Base-by-base conservation (phyloP, 2,329 filamentous ascomycete species). In the Diplodia scrobiculata region DNA sequence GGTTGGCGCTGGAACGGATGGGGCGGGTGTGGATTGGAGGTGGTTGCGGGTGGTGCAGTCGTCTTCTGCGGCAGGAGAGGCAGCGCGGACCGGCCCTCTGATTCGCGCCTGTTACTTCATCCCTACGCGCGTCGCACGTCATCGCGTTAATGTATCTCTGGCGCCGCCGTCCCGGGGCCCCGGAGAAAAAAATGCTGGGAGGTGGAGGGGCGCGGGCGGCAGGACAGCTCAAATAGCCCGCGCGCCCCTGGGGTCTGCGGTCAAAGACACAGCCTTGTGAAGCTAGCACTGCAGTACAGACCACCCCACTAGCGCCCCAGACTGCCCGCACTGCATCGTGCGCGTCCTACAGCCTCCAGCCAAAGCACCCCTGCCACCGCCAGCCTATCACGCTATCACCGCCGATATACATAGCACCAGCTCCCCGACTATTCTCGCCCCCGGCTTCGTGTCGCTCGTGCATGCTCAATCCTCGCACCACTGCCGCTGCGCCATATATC, bases 201-300 rank as follows among this genome's bases (percentile, higher is more conserved):
- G 32, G n/a, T 14, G 36, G 25, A 58, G 34, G 53, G 34, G 53
- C 34, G 38, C 38, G 38, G 53, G 34, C 34, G 34, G 41, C 41
- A 45, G 54, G 34, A 2, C 9, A 41, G 55, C 45, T 62, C 58
- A 62, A 62, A 62, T 50, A 50, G 41, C 17, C 25, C 10, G 19
- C 54, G 32, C 13, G 38, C 4, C 45, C 17, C 58, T 50, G 21
- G n/a, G 25, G 7, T 5, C 14, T 7, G 45, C 32, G 29, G 41
- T 59, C 3, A 48, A 68, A 58, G 13, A 32, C 14, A 21, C 83
- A 91, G 45, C 93, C 6, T 80, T 81, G 3, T 94, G 91, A 91
- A 27, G 25, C 36, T 21, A 21, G 25, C 58, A 32, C 21, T 34
- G 29, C 29, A 38, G 29, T 25, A 25, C 25, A 25, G 25, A 25